phyloP scores from a whole-genome alignment of 805 yeast genomes.

The Maudiozyma barnettii region DNA sequence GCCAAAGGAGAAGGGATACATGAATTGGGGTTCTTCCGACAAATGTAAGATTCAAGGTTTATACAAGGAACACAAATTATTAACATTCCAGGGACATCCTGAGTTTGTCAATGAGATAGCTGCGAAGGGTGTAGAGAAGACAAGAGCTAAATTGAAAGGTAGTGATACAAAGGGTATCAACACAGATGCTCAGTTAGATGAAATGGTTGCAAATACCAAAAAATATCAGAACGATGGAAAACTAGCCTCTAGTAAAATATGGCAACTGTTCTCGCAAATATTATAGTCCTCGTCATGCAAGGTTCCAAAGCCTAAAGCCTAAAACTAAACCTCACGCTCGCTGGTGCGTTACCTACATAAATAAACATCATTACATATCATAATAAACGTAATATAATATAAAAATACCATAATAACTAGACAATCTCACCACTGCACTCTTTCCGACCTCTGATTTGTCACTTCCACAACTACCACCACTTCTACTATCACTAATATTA shows the following conservation, averaged over 20 bases:
- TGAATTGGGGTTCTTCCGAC: conserved; percentile 43
- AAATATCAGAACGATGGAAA: neutral
- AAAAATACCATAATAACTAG: too few species aligned
- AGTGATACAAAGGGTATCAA: neutral
- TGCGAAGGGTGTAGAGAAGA: conserved; percentile 5
- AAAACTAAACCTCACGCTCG: too few species aligned
- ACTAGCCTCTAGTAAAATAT: neutral
- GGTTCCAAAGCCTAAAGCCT: too few species aligned
- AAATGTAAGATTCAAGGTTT: conserved; percentile 62
- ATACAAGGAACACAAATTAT: conserved; percentile 38
- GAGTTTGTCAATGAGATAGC: conserved; percentile 46
- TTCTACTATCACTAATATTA: too few species aligned
- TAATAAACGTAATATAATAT: too few species aligned
- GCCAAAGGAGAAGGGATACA: conserved; percentile 22
- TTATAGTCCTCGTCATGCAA: neutral
- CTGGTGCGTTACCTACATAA: too few species aligned
- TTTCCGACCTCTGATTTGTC: too few species aligned
- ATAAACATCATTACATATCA: too few species aligned
- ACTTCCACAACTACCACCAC: too few species aligned
- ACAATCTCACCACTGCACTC: too few species aligned
- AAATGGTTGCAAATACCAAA: neutral
- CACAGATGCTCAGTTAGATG: neutral
- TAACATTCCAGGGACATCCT: conserved; percentile 87
- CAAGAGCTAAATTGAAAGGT: neutral
- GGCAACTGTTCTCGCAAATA: neutral